Percentiles rank a stretch among this genome's conserved stretches.
These are phyloP conservation scores for Cruciata laevipes DNA, from an alignment of 257 asterid species.

Conservation along the genomic window DNA sequence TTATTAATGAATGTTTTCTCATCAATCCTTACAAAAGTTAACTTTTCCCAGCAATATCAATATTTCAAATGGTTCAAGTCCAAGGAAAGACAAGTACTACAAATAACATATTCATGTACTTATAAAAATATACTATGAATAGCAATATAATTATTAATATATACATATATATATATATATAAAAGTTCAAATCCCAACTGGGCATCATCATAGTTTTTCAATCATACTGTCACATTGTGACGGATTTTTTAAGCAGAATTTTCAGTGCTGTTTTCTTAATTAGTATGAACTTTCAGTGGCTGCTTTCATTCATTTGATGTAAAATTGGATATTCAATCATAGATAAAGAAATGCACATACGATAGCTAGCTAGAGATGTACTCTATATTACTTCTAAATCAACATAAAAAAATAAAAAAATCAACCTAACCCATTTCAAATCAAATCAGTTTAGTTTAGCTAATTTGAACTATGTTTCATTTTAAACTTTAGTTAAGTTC, in stretches of 20 bases:
- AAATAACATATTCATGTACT: neutral
- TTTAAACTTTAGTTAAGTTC: no score
- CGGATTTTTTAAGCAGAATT: neutral
- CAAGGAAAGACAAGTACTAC: neutral
- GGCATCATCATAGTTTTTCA: slow-evolving; percentile 1
- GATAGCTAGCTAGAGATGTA: no score
- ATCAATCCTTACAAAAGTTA: slow-evolving; percentile 7
- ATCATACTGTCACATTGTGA: slow-evolving; percentile 5
- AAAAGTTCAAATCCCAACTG: neutral
- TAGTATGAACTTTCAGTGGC: neutral
- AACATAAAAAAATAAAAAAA: no score
- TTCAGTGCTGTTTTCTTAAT: neutral
- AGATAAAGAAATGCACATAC: neutral
- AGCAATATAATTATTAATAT: neutral
- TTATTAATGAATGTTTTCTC: slow-evolving; percentile 4
- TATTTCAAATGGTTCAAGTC: neutral
- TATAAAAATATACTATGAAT: neutral
- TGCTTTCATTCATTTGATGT: neutral
- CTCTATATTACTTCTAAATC: no score
- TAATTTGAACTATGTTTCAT: no score
- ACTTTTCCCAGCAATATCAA: neutral
- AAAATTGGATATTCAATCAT: neutral
- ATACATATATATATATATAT: no score
- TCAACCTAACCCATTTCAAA: no score
- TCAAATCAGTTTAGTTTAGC: no score